A percentile compares a stretch with the other conserved stretches of the same genome.
These are phyloP conservation scores for Myxozyma udenii DNA, from an alignment of 805 yeast genomes.

Conservation along the genomic window DNA sequence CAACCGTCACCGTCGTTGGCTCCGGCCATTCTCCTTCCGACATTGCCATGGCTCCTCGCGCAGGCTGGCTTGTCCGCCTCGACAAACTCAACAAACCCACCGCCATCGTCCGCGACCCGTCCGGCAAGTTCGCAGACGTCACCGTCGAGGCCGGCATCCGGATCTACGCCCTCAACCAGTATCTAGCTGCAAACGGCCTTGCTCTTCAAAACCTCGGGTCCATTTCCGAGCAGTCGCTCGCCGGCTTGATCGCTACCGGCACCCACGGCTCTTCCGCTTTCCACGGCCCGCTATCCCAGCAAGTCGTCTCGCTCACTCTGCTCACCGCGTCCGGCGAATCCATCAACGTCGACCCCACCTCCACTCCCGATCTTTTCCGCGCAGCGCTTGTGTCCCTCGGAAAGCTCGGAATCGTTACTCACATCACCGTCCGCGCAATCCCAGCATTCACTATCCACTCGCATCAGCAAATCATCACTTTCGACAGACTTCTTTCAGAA, in stretches of 20 bases:
- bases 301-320: slow-evolving; percentile 71
- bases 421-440: slow-evolving; percentile 78
- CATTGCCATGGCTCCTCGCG: slow-evolving; percentile 65
- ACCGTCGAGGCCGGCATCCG: slow-evolving; percentile 94
- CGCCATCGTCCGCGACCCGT: slow-evolving; percentile 44
- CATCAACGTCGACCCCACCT: slow-evolving; percentile 61
- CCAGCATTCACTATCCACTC: slow-evolving; percentile 81
- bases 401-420: slow-evolving; percentile 82
- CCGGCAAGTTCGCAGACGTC: slow-evolving; percentile 77
- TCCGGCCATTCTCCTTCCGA: slow-evolving; percentile 95
- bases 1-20: slow-evolving; percentile 80
- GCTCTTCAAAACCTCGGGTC: slow-evolving; percentile 92
- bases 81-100: slow-evolving; percentile 50
- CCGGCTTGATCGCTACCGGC: slow-evolving; percentile 95
- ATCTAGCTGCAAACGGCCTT: slow-evolving; percentile 58
- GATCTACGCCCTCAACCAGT: slow-evolving; percentile 67
- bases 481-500: slow-evolving; percentile 63
- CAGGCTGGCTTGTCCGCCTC: slow-evolving; percentile 82
- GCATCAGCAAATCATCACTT: slow-evolving; percentile 74
- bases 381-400: slow-evolving; percentile 87
- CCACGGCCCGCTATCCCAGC: slow-evolving; percentile 88
- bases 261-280: slow-evolving; percentile 94
- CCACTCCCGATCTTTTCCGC: slow-evolving; percentile 62
- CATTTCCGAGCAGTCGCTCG: slow-evolving; percentile 87
- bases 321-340: slow-evolving; percentile 74